Conservation (phyloP, 352 stramenopile species). For the Phytophthora aleatoria region DNA sequence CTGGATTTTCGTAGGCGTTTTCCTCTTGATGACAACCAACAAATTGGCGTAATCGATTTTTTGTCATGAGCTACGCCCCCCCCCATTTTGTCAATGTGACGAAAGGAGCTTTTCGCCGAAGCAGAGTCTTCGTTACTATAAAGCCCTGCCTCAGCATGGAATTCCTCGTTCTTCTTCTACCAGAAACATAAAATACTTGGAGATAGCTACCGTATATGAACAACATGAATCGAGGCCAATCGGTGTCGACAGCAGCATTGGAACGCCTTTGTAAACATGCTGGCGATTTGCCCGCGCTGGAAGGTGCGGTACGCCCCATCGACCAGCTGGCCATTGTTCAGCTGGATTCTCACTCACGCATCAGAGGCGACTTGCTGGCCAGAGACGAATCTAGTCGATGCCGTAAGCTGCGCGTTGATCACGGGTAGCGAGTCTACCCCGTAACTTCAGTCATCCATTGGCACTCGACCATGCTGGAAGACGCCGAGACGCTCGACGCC, state of each 20-base stretch:
- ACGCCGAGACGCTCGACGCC: constrained; percentile 20
- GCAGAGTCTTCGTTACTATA: not conserved
- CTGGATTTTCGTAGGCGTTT: not conserved
- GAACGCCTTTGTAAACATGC: constrained; percentile 4
- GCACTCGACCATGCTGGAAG: constrained; percentile 1
- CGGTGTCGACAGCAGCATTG: not conserved
- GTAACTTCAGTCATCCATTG: constrained; percentile 7
- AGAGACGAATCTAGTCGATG: constrained; percentile 8
- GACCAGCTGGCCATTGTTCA: not conserved
- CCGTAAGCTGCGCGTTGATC: constrained; percentile 11
- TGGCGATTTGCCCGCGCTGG: constrained; percentile 7
- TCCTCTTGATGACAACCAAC: not conserved
- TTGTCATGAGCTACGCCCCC: not conserved
- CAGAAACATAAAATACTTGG: too few relatives aligned
- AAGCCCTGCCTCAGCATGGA: not conserved
- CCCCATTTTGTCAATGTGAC: not conserved
- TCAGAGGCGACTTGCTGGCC: constrained; percentile 1
- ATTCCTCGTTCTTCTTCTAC: constrained; percentile 1
- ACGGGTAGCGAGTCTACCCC: not conserved
- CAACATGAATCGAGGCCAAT: not conserved
- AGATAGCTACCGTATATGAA: not conserved
- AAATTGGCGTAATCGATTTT: not conserved
- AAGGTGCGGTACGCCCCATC: not conserved
- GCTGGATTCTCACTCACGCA: constrained; percentile 15
- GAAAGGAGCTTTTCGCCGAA: not conserved